Evolutionary conservation across 2,329 filamentous ascomycete species (phyloP).

Genomic region (Moelleriella libera): DNA sequence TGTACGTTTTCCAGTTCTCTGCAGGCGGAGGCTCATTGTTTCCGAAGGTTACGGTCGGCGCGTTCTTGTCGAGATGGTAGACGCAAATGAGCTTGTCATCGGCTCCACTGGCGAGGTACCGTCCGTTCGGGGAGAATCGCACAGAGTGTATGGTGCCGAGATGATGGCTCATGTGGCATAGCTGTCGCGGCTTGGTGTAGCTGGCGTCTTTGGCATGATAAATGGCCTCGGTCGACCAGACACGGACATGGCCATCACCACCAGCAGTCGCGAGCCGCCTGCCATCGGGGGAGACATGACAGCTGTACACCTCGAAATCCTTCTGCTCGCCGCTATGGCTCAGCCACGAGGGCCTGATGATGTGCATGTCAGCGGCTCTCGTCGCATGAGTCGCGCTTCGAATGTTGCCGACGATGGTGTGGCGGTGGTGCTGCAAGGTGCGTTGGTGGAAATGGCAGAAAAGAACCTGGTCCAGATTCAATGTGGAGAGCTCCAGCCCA

Average conservation of each 20-base stretch:
- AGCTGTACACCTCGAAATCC: constrained; percentile 97
- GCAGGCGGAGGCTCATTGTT: constrained; percentile 82
- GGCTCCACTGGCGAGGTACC: constrained; percentile 90
- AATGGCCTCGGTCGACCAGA: constrained; percentile 95
- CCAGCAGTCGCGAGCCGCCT: constrained; percentile 84
- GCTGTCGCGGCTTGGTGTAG: constrained; percentile 72
- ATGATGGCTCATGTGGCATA: constrained; percentile 97
- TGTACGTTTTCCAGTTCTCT: constrained; percentile 96
- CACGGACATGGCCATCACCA: constrained; percentile 91
- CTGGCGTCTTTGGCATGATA: constrained; percentile 60
- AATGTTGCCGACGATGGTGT: too few species aligned
- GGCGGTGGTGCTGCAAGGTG: too few species aligned
- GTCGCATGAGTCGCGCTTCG: constrained; percentile 3
- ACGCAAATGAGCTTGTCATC: constrained; percentile 99
- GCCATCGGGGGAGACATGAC: constrained; percentile 91
- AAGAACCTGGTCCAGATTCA: too few species aligned
- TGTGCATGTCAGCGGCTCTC: constrained; percentile 43
- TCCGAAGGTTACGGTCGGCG: constrained; percentile 72
- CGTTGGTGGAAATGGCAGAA: too few species aligned
- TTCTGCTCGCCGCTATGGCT: constrained; percentile 95
- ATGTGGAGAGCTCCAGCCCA: too few species aligned
- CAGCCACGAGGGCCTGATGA: constrained; percentile 93
- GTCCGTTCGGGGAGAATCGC: constrained; percentile 87
- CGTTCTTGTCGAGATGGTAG: constrained; percentile 75
- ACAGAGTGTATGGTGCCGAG: constrained; percentile 95